phyloP scores from a whole-genome alignment of 306 rosid genomes.

The Arachis hypogaea region DNA sequence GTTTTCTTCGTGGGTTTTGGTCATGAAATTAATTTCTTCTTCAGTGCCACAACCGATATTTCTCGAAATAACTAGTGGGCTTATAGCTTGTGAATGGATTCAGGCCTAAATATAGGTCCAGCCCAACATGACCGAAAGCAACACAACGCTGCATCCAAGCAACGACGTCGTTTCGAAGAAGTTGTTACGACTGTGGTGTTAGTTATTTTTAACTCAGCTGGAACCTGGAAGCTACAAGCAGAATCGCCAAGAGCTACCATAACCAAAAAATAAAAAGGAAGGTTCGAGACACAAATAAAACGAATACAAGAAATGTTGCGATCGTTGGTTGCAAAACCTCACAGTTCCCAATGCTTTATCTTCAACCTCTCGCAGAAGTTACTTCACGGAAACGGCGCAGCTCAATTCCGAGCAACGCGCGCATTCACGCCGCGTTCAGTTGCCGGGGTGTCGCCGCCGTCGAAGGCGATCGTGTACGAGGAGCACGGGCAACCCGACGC shows the following conservation, averaged over 20 bases:
- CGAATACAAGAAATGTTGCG: conserved; percentile 43
- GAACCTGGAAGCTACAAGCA: not conserved
- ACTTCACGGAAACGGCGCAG: not conserved
- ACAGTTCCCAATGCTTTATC: conserved; percentile 19
- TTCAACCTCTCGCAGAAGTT: conserved; percentile 8
- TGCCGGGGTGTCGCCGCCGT: conserved; percentile 71
- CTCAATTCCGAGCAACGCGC: conserved; percentile 28
- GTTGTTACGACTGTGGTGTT: not conserved
- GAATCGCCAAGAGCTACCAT: not conserved
- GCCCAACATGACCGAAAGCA: not conserved
- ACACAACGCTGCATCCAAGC: not conserved
- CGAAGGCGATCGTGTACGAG: conserved; percentile 86
- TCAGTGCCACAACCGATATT: too few species aligned
- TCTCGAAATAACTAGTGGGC: not conserved
- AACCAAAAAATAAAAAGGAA: not conserved
- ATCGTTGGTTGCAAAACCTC: conserved; percentile 42
- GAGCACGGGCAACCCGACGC: conserved; percentile 73
- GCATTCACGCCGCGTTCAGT: conserved; percentile 54
- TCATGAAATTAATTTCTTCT: too few species aligned
- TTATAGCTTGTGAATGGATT: not conserved
- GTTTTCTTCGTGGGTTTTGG: too few species aligned
- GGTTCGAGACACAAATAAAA: not conserved
- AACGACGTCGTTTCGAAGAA: not conserved
- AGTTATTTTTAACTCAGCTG: not conserved
- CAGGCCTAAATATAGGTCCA: not conserved